phyloP scores from a whole-genome alignment of 768 basidiomycete genomes.

The Mycena floridula region DNA sequence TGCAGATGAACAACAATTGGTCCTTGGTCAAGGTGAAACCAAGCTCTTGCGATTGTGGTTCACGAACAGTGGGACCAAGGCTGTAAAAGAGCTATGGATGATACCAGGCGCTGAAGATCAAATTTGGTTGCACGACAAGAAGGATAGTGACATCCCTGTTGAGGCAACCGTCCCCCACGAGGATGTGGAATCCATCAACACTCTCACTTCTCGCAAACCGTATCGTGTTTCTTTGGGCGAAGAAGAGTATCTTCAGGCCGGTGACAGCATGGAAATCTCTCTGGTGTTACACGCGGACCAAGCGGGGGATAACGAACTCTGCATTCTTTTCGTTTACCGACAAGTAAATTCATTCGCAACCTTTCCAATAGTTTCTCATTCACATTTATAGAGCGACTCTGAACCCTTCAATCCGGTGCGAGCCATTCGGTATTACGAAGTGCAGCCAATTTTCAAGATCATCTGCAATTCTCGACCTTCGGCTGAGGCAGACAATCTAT shows the following conservation, averaged over 20 bases:
- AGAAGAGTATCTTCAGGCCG: slow-evolving; percentile 20
- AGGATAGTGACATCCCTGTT: not conserved
- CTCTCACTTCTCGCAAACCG: slow-evolving; percentile 41
- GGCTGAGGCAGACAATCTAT: slow-evolving; percentile 40
- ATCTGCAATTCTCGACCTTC: slow-evolving; percentile 47
- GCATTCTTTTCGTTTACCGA: slow-evolving; percentile 61
- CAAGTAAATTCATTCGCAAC: slow-evolving; percentile 40
- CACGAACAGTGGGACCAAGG: slow-evolving; percentile 56
- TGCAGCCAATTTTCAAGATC: slow-evolving; percentile 52
- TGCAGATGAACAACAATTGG: slow-evolving; percentile 43
- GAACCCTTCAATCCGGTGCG: slow-evolving; percentile 53
- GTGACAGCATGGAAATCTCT: slow-evolving; percentile 43
- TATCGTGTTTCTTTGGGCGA: slow-evolving; percentile 33
- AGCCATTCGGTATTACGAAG: slow-evolving; percentile 49
- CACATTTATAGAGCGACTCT: slow-evolving; percentile 35
- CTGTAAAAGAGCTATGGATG: slow-evolving; percentile 69
- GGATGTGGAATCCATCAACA: slow-evolving; percentile 44
- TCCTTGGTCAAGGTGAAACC: slow-evolving; percentile 66
- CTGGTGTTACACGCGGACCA: slow-evolving; percentile 48
- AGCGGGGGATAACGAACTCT: slow-evolving; percentile 44
- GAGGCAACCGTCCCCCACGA: slow-evolving; percentile 22
- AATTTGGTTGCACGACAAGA: slow-evolving; percentile 43
- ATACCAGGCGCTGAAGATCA: slow-evolving; percentile 55
- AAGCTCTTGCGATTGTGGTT: slow-evolving; percentile 49
- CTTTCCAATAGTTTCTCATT: too few species aligned